A percentile compares a stretch with the other conserved stretches of the same genome.
Evolutionary conservation across 371 early-diverging fungal genomes (phyloP).

Genomic region (Mortierella sp.): DNA sequence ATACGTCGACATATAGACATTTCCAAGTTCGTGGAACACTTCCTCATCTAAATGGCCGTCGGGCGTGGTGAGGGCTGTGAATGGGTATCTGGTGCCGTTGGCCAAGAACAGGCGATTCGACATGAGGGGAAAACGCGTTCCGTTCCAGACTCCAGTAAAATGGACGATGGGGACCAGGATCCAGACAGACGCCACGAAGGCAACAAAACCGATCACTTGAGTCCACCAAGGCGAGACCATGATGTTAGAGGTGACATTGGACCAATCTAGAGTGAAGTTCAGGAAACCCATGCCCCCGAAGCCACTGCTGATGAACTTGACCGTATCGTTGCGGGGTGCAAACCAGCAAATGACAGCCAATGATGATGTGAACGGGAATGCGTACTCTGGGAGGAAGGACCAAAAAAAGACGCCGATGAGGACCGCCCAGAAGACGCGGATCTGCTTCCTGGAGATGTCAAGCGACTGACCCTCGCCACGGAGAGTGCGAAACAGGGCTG

Average conservation of each 20-base stretch:
- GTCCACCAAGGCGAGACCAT: conserved; percentile 59
- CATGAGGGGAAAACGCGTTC: conserved; percentile 39
- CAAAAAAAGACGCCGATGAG: conserved; percentile 53
- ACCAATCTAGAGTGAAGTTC: conserved; percentile 56
- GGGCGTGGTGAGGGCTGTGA: conserved; percentile 26
- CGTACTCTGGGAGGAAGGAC: conserved; percentile 54
- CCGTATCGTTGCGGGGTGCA: conserved; percentile 40
- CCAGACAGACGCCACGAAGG: conserved; percentile 54
- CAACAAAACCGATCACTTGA: conserved; percentile 48
- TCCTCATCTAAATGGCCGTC: conserved; percentile 36
- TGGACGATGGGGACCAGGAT: conserved; percentile 47
- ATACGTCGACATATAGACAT: conserved; percentile 55
- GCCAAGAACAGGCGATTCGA: conserved; percentile 49
- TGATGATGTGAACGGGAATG: conserved; percentile 48
- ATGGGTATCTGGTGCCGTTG: conserved; percentile 48
- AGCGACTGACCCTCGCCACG: conserved; percentile 46
- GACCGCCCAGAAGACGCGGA: conserved; percentile 45
- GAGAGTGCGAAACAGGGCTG: conserved; percentile 48
- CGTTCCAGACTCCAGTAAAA: conserved; percentile 48
- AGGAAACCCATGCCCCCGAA: conserved; percentile 56
- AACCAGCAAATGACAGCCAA: conserved; percentile 56
- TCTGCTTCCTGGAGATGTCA: conserved; percentile 45
- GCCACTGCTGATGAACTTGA: conserved; percentile 52
- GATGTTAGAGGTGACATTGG: conserved; percentile 47
- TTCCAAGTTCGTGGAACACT: conserved; percentile 30